Conservation (phyloP, 495 filamentous ascomycete genomes). For the Aspergillus mulundensis region DNA sequence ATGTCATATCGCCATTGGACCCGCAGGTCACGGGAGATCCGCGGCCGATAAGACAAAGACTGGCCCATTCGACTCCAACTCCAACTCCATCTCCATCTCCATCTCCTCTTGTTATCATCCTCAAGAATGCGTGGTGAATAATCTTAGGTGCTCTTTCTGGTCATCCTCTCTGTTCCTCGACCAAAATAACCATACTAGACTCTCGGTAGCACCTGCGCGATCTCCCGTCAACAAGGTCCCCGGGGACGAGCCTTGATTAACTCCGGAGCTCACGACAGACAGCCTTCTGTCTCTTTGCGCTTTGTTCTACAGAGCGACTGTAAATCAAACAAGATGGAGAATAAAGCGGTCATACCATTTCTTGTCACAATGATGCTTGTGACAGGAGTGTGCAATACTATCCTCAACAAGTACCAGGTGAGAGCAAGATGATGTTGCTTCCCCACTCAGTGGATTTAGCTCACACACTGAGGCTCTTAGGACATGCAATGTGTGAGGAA, state of each 20-base stretch:
- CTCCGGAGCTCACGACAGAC: background rate
- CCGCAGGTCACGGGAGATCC: constrained; percentile 6
- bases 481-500: constrained; percentile 95
- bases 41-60: constrained; percentile 4
- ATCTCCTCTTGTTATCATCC: background rate
- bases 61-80: background rate
- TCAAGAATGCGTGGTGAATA: background rate
- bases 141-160: background rate
- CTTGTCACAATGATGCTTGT: constrained; percentile 89
- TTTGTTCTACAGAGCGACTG: background rate
- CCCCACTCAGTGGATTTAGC: background rate
- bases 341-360: constrained; percentile 66
- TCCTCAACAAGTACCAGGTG: constrained; percentile 95
- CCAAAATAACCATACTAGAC: background rate
- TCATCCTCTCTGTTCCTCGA: background rate
- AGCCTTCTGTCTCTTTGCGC: background rate
- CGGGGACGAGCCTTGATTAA: background rate
- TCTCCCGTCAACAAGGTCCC: background rate
- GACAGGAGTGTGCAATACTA: constrained; percentile 92
- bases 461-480: constrained; percentile 35
- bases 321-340: constrained; percentile 34
- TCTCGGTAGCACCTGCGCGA: background rate
- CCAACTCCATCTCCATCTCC: background rate
- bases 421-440: background rate
- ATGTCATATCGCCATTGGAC: background rate